Conservation (phyloP, 2,329 filamentous ascomycete species). For the Fusarium oxysporum region DNA sequence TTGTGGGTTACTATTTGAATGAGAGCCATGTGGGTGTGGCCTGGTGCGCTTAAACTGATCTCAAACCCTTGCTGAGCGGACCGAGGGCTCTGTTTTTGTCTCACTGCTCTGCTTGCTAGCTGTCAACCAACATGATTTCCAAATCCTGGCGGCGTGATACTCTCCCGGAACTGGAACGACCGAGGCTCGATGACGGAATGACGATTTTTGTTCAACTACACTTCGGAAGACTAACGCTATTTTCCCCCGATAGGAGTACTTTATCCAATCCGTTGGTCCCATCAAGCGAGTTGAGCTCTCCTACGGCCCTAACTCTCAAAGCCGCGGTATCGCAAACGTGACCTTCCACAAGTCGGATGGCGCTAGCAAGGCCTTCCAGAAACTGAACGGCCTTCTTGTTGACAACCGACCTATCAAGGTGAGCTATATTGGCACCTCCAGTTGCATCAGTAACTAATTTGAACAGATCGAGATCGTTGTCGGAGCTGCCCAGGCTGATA, state of each 20-base stretch:
- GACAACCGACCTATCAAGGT: conserved; percentile 94
- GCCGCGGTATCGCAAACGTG: conserved; percentile 92
- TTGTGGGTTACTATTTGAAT: conserved; percentile 31
- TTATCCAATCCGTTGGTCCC: conserved; percentile 84
- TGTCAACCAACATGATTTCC: conserved; percentile 30
- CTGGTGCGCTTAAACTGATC: conserved; percentile 12
- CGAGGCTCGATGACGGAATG: conserved; percentile 49
- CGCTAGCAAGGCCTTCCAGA: conserved; percentile 84
- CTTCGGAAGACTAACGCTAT: conserved; percentile 73
- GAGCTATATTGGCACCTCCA: not conserved
- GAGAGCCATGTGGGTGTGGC: conserved; percentile 25
- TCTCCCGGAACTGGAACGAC: conserved; percentile 48
- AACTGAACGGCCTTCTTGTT: conserved; percentile 89
- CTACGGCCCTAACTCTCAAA: conserved; percentile 91
- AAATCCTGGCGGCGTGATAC: conserved; percentile 40
- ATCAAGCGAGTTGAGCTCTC: conserved; percentile 93
- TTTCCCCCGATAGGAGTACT: conserved; percentile 88
- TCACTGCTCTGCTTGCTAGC: conserved; percentile 50
- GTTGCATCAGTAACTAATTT: conserved; percentile 38
- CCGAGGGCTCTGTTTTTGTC: conserved; percentile 29
- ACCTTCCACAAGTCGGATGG: conserved; percentile 84
- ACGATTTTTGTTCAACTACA: conserved; percentile 42
- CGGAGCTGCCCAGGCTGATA: conserved; percentile 77
- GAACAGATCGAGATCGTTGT: conserved; percentile 88
- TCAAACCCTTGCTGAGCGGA: conserved; percentile 2